Evolutionary conservation across 1,284 basidiomycete genomes (phyloP).

Genomic region (Leccinum griseonigrum): DNA sequence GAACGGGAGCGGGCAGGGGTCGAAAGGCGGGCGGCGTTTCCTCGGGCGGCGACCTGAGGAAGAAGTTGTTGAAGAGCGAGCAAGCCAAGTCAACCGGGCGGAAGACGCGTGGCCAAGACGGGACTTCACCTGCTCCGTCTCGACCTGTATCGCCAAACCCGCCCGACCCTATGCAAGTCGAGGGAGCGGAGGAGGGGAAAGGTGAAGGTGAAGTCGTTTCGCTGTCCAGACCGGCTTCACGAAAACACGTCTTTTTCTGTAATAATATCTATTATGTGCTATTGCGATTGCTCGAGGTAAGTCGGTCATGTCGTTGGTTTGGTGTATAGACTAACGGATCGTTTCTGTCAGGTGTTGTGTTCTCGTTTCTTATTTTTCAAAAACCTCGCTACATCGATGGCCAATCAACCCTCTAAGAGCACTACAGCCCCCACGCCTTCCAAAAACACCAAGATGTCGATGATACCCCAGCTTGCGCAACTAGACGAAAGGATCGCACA

Average conservation of each 20-base stretch:
- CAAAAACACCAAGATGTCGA: slow-evolving; percentile 35
- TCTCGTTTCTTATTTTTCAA: slow-evolving; percentile 84
- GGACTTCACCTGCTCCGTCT: slow-evolving; percentile 32
- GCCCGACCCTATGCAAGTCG: slow-evolving; percentile 42
- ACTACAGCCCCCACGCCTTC: slow-evolving; percentile 30
- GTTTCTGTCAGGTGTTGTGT: slow-evolving; percentile 68
- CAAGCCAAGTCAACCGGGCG: slow-evolving; percentile 68
- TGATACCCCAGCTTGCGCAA: slow-evolving; percentile 11
- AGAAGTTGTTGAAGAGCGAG: slow-evolving; percentile 74
- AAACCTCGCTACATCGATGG: slow-evolving; percentile 53
- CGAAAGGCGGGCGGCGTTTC: slow-evolving; percentile 39
- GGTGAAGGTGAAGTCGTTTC: slow-evolving; percentile 22
- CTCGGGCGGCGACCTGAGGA: slow-evolving; percentile 62
- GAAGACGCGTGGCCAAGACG: slow-evolving; percentile 53
- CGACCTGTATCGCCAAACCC: slow-evolving; percentile 51
- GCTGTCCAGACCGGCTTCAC: slow-evolving; percentile 30
- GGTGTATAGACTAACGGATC: slow-evolving; percentile 1
- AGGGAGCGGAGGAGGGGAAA: slow-evolving; percentile 30
- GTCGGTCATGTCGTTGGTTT: slow-evolving; percentile 20
- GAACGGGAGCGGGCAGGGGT: slow-evolving; percentile 38
- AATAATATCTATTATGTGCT: slow-evolving; percentile 89
- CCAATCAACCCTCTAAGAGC: slow-evolving; percentile 33
- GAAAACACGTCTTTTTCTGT: slow-evolving; percentile 76
- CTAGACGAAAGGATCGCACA: slow-evolving; percentile 29
- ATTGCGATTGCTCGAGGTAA: slow-evolving; percentile 80